Evolutionary conservation across 202 grass and related monocot genomes (phyloP).

Genomic region (Brachypodium distachyon): DNA sequence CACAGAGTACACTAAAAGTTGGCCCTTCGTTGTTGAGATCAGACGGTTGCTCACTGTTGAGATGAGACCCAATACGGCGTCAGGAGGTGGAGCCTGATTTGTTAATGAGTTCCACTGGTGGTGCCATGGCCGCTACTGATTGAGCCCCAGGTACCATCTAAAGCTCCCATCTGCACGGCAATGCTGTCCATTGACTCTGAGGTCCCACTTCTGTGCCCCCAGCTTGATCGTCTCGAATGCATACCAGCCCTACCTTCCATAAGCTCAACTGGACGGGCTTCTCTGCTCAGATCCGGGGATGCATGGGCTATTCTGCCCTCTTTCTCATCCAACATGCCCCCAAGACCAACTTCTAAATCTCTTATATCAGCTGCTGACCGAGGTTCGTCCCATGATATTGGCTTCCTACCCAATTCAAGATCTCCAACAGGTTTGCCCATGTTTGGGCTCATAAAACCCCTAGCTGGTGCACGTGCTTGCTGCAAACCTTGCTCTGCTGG

Average conservation of each 20-base stretch:
- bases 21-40: slow-evolving; percentile 10
- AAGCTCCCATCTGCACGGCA: slow-evolving; percentile 21
- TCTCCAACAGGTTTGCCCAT: slow-evolving; percentile 86
- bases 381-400: slow-evolving; percentile 79
- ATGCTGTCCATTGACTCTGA: slow-evolving; percentile 44
- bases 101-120: slow-evolving; percentile 37
- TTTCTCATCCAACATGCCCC: slow-evolving; percentile 67
- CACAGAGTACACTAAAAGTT: neutral
- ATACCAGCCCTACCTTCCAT: slow-evolving; percentile 42
- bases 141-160: slow-evolving; percentile 34
- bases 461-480: slow-evolving; percentile 28
- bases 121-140: slow-evolving; percentile 39
- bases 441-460: slow-evolving; percentile 87
- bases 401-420: slow-evolving; percentile 78
- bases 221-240: slow-evolving; percentile 60
- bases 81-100: neutral
- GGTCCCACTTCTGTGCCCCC: slow-evolving; percentile 60
- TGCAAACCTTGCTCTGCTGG: slow-evolving; percentile 43
- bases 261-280: slow-evolving; percentile 31
- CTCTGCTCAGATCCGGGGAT: slow-evolving; percentile 61
- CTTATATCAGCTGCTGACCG: slow-evolving; percentile 63
- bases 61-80: neutral
- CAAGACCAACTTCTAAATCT: slow-evolving; percentile 61
- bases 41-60: neutral
- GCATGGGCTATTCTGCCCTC: slow-evolving; percentile 54